These are phyloP conservation scores for Mortierella sp. DNA, from an alignment of 371 early-diverging fungal genomes.

Conservation along the genomic window DNA sequence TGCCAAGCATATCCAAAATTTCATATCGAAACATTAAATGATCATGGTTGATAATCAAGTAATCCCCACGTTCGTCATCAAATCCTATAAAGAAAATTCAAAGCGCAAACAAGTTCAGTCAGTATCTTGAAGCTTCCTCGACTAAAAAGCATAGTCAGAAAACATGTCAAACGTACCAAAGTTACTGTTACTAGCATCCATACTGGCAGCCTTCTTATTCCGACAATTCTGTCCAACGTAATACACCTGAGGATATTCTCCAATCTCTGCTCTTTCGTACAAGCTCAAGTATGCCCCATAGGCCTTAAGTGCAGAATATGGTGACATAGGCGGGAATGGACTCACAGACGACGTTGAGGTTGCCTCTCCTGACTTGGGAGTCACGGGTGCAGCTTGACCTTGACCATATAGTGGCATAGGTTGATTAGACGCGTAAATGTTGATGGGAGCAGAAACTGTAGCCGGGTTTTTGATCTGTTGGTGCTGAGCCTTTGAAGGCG, in stretches of 20 bases:
- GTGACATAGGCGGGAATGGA: constrained; percentile 41
- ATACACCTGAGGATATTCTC: constrained; percentile 83
- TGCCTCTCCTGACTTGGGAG: neutral
- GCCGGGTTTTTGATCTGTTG: constrained; percentile 13
- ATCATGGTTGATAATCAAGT: constrained; percentile 85
- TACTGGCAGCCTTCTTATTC: constrained; percentile 64
- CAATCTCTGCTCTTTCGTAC: constrained; percentile 88
- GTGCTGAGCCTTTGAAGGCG: constrained; percentile 27
- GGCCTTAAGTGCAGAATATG: constrained; percentile 65
- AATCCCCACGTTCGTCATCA: constrained; percentile 96
- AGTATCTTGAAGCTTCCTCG: neutral
- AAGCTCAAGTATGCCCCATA: constrained; percentile 77
- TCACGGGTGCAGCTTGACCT: constrained; percentile 16
- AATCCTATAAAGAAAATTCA: constrained; percentile 64
- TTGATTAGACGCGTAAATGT: constrained; percentile 27
- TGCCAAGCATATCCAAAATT: constrained; percentile 89
- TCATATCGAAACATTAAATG: constrained; percentile 95
- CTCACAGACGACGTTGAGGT: constrained; percentile 7
- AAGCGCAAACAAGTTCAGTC: neutral
- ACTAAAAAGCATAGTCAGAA: too few relatives aligned
- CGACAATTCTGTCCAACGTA: constrained; percentile 84
- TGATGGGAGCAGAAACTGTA: constrained; percentile 26
- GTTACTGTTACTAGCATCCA: constrained; percentile 65
- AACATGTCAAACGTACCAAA: constrained; percentile 58
- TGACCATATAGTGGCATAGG: constrained; percentile 45